Conservation (phyloP, 495 filamentous ascomycete species). For the Penicillium silybi region DNA sequence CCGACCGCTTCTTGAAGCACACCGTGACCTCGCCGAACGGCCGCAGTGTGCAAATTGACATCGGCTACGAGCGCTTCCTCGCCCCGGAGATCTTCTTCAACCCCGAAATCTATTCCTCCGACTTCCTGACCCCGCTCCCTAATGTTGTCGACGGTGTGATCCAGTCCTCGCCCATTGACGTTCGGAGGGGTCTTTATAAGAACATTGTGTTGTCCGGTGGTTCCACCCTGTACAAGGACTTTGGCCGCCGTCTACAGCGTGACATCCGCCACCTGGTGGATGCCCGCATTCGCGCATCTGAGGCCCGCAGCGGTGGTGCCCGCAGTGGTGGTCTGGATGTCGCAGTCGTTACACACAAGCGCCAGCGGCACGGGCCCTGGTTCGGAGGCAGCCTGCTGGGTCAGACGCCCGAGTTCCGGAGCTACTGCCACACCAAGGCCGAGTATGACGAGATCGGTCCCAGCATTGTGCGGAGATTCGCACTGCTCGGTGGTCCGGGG, state of each 20-base stretch:
- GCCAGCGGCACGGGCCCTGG: constrained; percentile 96
- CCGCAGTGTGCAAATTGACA: constrained; percentile 76
- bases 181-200: constrained; percentile 95
- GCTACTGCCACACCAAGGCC: constrained; percentile 98
- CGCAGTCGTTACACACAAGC: constrained; percentile 92
- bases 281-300: constrained; percentile 82
- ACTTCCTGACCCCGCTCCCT: constrained; percentile 93
- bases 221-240: constrained; percentile 96
- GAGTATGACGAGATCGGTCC: constrained; percentile 93
- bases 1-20: constrained; percentile 85
- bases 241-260: constrained; percentile 89
- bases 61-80: constrained; percentile 97
- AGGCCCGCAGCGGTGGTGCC: constrained; percentile 81
- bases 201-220: constrained; percentile 98
- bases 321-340: constrained; percentile 85
- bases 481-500: constrained; percentile 88
- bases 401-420: constrained; percentile 97
- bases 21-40: constrained; percentile 83
- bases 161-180: constrained; percentile 94
- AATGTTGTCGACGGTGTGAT: constrained; percentile 94
- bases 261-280: constrained; percentile 96
- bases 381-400: constrained; percentile 95
- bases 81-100: constrained; percentile 99
- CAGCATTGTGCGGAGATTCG: constrained; percentile 92
- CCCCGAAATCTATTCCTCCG: constrained; percentile 97